Evolutionary conservation across 345 rosid genomes (phyloP).

Genomic region (Rhodamnia rubescens): DNA sequence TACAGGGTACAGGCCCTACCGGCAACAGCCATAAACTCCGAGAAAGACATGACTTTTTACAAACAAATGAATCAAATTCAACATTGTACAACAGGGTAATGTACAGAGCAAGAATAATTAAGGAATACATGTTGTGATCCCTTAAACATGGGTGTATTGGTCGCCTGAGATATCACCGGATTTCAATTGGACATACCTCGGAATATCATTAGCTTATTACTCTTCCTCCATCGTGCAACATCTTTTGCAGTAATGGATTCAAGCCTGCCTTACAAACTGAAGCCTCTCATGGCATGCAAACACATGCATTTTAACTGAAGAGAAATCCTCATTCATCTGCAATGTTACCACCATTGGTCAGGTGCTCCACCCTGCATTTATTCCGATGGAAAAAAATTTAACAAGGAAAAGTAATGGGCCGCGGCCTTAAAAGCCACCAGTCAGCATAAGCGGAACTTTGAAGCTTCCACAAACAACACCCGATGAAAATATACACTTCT

Average conservation of each 20-base stretch:
- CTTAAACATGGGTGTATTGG: not conserved
- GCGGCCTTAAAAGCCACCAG: not conserved
- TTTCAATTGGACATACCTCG: not conserved
- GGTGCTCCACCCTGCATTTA: not conserved
- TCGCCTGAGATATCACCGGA: not conserved
- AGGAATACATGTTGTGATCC: not conserved
- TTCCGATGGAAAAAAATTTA: not conserved
- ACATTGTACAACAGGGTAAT: not conserved
- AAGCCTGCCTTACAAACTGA: not conserved
- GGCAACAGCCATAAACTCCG: not conserved
- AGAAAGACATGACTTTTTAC: not conserved
- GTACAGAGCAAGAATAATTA: not conserved
- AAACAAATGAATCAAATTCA: not conserved
- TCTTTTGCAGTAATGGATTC: not conserved
- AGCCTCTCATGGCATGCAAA: not conserved
- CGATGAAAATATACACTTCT: not conserved
- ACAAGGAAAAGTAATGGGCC: not conserved
- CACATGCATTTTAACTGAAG: not conserved
- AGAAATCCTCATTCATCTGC: not conserved
- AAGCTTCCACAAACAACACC: not conserved
- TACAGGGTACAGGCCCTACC: not conserved
- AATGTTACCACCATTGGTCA: not conserved
- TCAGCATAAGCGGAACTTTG: not conserved
- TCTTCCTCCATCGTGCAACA: not conserved
- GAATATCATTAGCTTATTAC: not conserved